Evolutionary conservation across 257 asterid genomes (phyloP), one percentile per base, ranked within the genome.

Genomic region (Cruciata laevipes): DNA sequence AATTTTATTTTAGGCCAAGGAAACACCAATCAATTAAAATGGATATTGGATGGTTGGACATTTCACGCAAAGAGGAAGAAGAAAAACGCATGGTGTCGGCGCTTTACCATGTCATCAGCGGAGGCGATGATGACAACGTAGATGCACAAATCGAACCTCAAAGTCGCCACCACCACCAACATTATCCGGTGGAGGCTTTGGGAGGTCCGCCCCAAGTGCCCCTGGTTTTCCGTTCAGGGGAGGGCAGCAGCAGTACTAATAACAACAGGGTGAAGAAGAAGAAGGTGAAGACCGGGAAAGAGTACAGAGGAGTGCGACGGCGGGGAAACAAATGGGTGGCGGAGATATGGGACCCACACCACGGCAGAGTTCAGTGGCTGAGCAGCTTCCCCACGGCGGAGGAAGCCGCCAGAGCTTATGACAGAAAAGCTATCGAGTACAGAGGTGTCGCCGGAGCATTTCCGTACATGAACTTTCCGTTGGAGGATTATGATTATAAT

Each of bases 391-490:
- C 18, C 18, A 49, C 72, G 3, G 73, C 71, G 0, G 77, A 68
- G 32, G 83, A 65, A 1, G 80, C 83, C 0, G 80, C 80, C 9
- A 53, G 72, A 72, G 77, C 80, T 64, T 78, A 75, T n/a, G 80
- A 75, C 27, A 60, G 52, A 40, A 56, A 53, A 40, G 63, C 70
- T 16, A 53, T 78, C 4, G 73, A 75, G 30, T 68, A 7, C 51
- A 68, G 70, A 71, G 83, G 80, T 18, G 60, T 21, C 6, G 66
- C 60, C 13, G 67, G 37, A 27, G 83, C 80, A 0, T 68, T 68
- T 7, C 40, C 24, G 0, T 61, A 4, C n/a, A 68, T 73, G 0
- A 75, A 75, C 32, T 78, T 75, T 35, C 73, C 79, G 6, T 18
- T 63, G 18, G 30, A 71, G 3, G 67, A 78, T 16, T 78, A 78